Evolutionary conservation across 495 filamentous ascomycete genomes (phyloP).

Genomic region (Aspergillus taichungensis): DNA sequence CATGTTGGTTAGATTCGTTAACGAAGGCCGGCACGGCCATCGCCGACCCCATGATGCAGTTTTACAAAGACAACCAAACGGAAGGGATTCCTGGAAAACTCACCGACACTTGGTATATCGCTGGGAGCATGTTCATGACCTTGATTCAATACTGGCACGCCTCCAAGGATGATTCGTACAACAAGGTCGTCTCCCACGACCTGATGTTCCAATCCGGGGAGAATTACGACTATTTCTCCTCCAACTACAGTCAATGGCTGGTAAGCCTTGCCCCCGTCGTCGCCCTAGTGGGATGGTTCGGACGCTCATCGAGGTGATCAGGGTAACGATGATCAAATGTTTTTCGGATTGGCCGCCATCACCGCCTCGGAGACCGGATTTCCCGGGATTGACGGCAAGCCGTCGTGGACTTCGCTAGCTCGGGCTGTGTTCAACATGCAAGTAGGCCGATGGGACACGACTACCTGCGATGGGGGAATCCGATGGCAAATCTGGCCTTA

Average conservation of each 20-base stretch:
- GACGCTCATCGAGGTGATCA: background rate
- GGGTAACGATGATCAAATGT: conserved; percentile 46
- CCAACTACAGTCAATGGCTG: conserved; percentile 22
- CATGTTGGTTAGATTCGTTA: conserved; percentile 10
- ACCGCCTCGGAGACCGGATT: conserved; percentile 39
- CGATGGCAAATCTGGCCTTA: conserved; percentile 42
- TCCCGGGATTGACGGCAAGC: conserved; percentile 36
- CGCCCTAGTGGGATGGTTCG: background rate
- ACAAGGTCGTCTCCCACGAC: conserved; percentile 33
- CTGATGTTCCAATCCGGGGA: conserved; percentile 35
- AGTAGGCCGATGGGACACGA: conserved; percentile 37
- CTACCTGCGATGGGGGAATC: conserved; percentile 37
- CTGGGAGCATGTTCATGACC: conserved; percentile 38
- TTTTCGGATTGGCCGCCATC: conserved; percentile 45
- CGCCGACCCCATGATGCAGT: conserved; percentile 35
- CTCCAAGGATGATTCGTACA: conserved; percentile 38
- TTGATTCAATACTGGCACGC: conserved; percentile 44
- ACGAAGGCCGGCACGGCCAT: conserved; percentile 13
- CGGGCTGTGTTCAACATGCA: conserved; percentile 67
- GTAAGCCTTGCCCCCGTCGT: conserved; percentile 4
- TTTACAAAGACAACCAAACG: conserved; percentile 36
- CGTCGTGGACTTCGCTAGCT: conserved; percentile 60
- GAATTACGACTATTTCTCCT: conserved; percentile 34
- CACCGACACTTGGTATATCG: conserved; percentile 39
- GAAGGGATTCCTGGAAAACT: conserved; percentile 30